A percentile compares a stretch with the other conserved stretches of the same genome.
phyloP scores from a whole-genome alignment of 1,139 yeast genomes.

The Yamadazyma aaseri region DNA sequence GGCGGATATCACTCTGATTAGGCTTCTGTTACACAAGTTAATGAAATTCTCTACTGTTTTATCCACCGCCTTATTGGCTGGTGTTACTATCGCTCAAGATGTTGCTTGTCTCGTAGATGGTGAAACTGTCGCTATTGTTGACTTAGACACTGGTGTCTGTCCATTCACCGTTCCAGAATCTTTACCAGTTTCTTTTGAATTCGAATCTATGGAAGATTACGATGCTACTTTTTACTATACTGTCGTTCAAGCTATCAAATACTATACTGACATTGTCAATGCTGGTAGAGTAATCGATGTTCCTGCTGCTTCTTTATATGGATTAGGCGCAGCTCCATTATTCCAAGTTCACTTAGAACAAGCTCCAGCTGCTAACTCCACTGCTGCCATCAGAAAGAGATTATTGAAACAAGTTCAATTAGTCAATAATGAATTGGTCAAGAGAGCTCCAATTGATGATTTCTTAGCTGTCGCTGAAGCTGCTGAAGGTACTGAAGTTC shows the following conservation, averaged over 20 bases:
- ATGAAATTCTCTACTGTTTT: conserved; percentile 16
- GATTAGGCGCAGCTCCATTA: conserved; percentile 22
- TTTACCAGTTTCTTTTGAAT: conserved; percentile 29
- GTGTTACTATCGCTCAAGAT: conserved; percentile 25
- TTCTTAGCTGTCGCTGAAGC: conserved; percentile 31
- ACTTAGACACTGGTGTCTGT: conserved; percentile 43
- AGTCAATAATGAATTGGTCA: conserved; percentile 5
- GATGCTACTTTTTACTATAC: conserved; percentile 39
- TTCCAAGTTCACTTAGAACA: conserved; percentile 31
- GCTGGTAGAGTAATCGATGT: conserved; percentile 35
- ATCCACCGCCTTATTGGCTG: conserved; percentile 20
- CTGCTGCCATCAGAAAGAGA: conserved; percentile 45
- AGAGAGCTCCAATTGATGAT: conserved; percentile 23
- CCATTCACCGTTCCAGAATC: conserved; percentile 34
- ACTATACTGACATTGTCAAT: conserved; percentile 34
- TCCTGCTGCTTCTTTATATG: conserved; percentile 33
- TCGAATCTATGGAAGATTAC: conserved; percentile 31
- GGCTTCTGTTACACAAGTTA: too few relatives aligned
- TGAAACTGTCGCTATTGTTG: conserved; percentile 32
- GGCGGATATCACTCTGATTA: too few relatives aligned
- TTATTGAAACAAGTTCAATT: conserved; percentile 19
- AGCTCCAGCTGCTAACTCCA: conserved; percentile 38
- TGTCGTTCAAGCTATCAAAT: conserved; percentile 21
- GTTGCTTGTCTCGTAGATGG: conserved; percentile 43
- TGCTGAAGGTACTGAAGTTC: conserved; percentile 26